Conservation (phyloP, 2,329 filamentous ascomycete genomes). For the Dactylella cylindrospora region DNA sequence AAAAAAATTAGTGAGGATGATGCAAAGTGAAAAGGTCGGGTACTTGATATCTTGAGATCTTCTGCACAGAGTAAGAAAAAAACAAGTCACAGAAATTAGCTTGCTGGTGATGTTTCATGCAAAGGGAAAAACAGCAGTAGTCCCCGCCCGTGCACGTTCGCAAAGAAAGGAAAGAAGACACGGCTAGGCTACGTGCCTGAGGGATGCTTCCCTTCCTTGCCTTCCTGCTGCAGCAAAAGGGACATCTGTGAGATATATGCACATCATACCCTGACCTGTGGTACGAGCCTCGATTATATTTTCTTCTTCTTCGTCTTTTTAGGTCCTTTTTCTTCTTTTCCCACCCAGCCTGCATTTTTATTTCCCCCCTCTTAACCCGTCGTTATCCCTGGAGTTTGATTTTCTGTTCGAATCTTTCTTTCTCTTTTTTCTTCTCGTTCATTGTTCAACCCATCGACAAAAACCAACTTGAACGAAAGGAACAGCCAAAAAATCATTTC, state of each 20-base stretch:
- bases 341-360: background rate
- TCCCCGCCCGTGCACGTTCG: constrained; percentile 40
- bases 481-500: no score
- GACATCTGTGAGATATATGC: constrained; percentile 3
- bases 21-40: no score
- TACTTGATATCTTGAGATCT: no score
- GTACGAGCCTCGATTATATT: background rate
- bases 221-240: constrained; percentile 4
- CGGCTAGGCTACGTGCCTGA: constrained; percentile 3
- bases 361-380: background rate
- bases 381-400: background rate
- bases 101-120: constrained; percentile 35
- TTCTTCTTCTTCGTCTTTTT: background rate
- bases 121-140: no score
- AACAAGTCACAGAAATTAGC: no score
- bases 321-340: constrained; percentile 6
- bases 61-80: no score
- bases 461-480: background rate
- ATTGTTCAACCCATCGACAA: background rate
- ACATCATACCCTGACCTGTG: constrained; percentile 11
- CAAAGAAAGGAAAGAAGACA: constrained; percentile 17
- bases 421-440: constrained; percentile 2
- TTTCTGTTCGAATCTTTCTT: constrained; percentile 10
- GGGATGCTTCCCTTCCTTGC: constrained; percentile 4
- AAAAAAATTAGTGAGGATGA: no score